Conservation (phyloP, 768 basidiomycete species). For the Trametes cubensis region DNA sequence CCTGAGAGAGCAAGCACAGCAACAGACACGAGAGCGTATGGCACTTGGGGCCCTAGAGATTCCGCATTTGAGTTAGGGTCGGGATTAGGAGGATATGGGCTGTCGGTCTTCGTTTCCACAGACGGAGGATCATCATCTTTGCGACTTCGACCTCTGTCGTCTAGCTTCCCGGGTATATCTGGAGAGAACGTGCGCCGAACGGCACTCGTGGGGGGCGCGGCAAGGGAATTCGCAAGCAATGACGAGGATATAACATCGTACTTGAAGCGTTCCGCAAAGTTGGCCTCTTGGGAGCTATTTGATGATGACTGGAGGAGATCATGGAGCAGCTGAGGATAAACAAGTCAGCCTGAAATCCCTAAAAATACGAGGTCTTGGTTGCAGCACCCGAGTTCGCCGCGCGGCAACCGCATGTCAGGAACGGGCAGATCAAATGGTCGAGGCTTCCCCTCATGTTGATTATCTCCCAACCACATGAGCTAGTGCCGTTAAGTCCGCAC, state of each 20-base stretch:
- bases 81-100: not conserved
- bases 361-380: not conserved
- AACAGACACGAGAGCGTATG: constrained; percentile 25
- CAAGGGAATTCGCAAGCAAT: constrained; percentile 61
- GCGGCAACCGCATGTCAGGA: constrained; percentile 1
- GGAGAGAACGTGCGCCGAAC: constrained; percentile 27
- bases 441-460: not conserved
- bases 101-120: not conserved
- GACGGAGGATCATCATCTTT: constrained; percentile 5
- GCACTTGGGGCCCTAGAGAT: constrained; percentile 15
- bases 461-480: not conserved
- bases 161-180: constrained; percentile 28
- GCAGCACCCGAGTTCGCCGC: not conserved
- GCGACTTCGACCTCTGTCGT: constrained; percentile 14
- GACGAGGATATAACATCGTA: constrained; percentile 83
- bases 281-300: constrained; percentile 32
- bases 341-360: not conserved
- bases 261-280: constrained; percentile 80
- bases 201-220: constrained; percentile 38
- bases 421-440: not conserved
- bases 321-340: constrained; percentile 13
- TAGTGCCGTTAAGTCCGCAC: not conserved
- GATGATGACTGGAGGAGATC: constrained; percentile 17
- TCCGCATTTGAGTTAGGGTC: not conserved
- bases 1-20: constrained; percentile 29